Conservation (phyloP, 2,329 filamentous ascomycete genomes). For the Fusarium austroafricanum region DNA sequence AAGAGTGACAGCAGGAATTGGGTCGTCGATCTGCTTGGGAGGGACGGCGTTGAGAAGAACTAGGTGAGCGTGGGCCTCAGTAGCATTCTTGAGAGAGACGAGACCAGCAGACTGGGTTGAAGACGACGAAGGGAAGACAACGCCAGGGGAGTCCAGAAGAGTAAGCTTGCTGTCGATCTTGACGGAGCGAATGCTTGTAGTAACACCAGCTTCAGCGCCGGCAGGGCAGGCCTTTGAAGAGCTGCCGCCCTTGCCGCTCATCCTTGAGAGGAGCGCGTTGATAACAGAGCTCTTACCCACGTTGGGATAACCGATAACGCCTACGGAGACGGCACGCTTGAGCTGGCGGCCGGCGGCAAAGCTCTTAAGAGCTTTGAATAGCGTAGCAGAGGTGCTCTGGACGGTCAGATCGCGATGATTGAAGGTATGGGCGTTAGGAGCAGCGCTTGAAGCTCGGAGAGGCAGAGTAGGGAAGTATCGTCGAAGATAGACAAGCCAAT, state of each 20-base stretch:
- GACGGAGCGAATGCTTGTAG: constrained; percentile 86
- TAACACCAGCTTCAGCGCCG: constrained; percentile 92
- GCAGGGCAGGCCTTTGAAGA: constrained; percentile 79
- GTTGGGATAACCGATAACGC: constrained; percentile 95
- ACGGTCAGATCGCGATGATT: constrained; percentile 91
- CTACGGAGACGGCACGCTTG: constrained; percentile 90
- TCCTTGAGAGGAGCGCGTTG: constrained; percentile 85
- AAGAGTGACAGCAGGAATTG: constrained; percentile 85
- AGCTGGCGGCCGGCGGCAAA: constrained; percentile 86
- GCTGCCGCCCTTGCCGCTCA: constrained; percentile 72
- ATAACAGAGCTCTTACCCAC: constrained; percentile 97
- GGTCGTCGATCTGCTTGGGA: constrained; percentile 93
- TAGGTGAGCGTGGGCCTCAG: constrained; percentile 83
- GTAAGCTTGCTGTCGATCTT: constrained; percentile 96
- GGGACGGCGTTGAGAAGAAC: constrained; percentile 92
- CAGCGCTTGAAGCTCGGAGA: constrained; percentile 83
- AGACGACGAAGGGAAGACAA: constrained; percentile 84
- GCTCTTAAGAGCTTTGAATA: constrained; percentile 91
- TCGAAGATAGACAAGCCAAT: constrained; percentile 86
- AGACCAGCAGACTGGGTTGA: constrained; percentile 54
- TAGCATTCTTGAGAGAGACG: constrained; percentile 67
- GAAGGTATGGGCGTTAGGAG: constrained; percentile 88
- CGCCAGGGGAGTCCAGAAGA: constrained; percentile 92
- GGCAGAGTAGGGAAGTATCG: constrained; percentile 93
- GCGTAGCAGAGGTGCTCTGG: constrained; percentile 83